Evolutionary conservation across 495 filamentous ascomycete species (phyloP), one percentile per base, ranked within the genome.

Genomic region (Podospora bellae-mahoneyi): DNA sequence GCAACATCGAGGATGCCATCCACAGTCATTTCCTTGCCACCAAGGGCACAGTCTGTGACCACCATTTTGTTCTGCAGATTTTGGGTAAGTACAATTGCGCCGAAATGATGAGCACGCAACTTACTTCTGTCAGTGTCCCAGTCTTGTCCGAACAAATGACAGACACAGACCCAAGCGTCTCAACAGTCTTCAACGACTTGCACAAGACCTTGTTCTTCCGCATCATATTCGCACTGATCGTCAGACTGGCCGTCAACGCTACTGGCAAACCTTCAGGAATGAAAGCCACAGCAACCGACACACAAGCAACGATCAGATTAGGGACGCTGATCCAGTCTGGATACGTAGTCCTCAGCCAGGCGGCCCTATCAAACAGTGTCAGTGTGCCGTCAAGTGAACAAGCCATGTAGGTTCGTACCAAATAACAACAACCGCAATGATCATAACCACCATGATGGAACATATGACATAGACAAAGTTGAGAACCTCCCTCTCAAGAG

Each of bases 261-360:
- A 92, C 87, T 0, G 89, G 90, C 2, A 91, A 79, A 23, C 89
- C 90, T 68, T 91, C 89, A 0, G 90, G 89, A 62, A 92, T 90
- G 74, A 91, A 91, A 30, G 90, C 90, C 10, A 92, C 86, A 3
- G 88, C 88, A 23, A 89, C 86, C 16, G 84, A 85, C 70, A 92
- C 89, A 68, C 87, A 86, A 71, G 83, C 82, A 39, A 91, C 88
- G 60, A 92, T 86, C 67, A 92, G 80, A 7, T 84, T 83, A 1
- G 88, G 85, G 6, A 91, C 88, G 64, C 83, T 87, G 75, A 93
- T 92, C 82, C 86, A 92, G 55, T 74, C 69, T 0, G 84, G 85
- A 71, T 93, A 82, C 9, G 78, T 75, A 54, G 79, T 85, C 18
- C 85, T 82, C 13, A 92, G 73, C 85, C 88, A 92, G 5, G 85